phyloP scores from a whole-genome alignment of 371 early-diverging fungal species.

The Catenaria anguillulae region DNA sequence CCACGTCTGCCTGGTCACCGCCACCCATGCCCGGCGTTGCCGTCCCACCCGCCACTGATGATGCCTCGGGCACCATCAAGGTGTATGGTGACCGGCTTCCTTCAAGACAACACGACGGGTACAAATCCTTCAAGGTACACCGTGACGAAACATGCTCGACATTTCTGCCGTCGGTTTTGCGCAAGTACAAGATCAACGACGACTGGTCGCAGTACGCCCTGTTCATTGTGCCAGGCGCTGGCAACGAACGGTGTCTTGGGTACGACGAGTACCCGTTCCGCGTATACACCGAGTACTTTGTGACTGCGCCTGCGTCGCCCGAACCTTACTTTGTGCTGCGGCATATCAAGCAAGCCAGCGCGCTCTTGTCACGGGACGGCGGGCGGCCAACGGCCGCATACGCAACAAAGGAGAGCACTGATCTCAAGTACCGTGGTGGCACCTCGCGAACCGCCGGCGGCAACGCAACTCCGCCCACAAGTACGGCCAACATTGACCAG shows the following conservation, averaged over 20 bases:
- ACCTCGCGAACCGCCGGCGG: background rate
- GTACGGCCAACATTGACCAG: background rate
- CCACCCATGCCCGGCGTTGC: too few species aligned
- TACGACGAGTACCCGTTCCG: conserved; percentile 70
- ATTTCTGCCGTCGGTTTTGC: conserved; percentile 67
- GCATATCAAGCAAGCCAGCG: conserved; percentile 41
- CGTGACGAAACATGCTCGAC: conserved; percentile 68
- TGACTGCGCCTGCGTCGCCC: conserved; percentile 28
- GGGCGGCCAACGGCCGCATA: background rate
- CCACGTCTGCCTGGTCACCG: too few species aligned
- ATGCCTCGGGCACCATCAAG: conserved; percentile 55
- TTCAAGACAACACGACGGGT: conserved; percentile 52
- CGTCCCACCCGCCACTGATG: too few species aligned
- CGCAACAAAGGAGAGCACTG: background rate
- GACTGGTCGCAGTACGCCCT: conserved; percentile 76
- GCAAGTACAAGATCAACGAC: conserved; percentile 78
- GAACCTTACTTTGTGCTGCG: conserved; percentile 26
- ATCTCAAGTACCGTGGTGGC: too few species aligned
- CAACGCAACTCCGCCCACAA: too few species aligned
- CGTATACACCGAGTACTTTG: conserved; percentile 44
- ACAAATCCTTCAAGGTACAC: conserved; percentile 71
- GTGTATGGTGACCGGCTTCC: conserved; percentile 51
- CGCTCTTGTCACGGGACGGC: conserved; percentile 15
- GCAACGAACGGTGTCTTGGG: conserved; percentile 49
- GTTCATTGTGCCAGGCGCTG: conserved; percentile 32